Percentiles rank a stretch among this genome's conserved stretches.
Evolutionary conservation across 2,329 filamentous ascomycete species (phyloP).

Genomic region (Pseudogymnoascus sp.): DNA sequence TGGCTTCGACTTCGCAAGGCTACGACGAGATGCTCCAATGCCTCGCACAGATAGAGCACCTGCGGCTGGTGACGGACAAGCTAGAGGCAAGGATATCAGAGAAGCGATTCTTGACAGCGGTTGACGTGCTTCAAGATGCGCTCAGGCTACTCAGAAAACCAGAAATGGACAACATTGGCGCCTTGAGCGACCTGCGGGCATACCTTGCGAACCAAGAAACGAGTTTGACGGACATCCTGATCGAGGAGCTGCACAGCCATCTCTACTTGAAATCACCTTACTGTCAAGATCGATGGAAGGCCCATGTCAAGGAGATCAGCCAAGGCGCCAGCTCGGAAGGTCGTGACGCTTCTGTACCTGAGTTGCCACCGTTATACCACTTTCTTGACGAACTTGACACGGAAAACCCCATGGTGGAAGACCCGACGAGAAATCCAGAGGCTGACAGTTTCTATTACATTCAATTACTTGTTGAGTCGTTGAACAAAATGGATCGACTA

Average conservation of each 20-base stretch:
- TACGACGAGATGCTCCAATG: slow-evolving; percentile 86
- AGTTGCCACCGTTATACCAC: slow-evolving; percentile 43
- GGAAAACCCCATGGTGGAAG: slow-evolving; percentile 61
- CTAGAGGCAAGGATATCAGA: slow-evolving; percentile 92
- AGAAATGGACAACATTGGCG: slow-evolving; percentile 85
- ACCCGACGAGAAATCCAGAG: slow-evolving; percentile 87
- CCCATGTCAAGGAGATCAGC: slow-evolving; percentile 59
- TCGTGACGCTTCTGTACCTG: slow-evolving; percentile 37
- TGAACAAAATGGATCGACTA: slow-evolving; percentile 81
- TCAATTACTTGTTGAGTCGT: slow-evolving; percentile 72
- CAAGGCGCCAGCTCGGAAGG: slow-evolving; percentile 28
- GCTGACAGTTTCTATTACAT: slow-evolving; percentile 94
- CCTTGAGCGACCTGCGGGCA: slow-evolving; percentile 71
- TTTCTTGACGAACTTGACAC: slow-evolving; percentile 54
- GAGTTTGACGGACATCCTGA: slow-evolving; percentile 81
- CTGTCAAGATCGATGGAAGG: slow-evolving; percentile 92
- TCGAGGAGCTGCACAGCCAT: slow-evolving; percentile 97
- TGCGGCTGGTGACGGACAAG: slow-evolving; percentile 83
- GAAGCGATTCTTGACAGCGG: slow-evolving; percentile 86
- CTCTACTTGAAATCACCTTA: slow-evolving; percentile 97
- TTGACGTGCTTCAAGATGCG: slow-evolving; percentile 84
- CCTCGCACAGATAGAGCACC: slow-evolving; percentile 74
- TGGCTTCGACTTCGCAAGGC: slow-evolving; percentile 77
- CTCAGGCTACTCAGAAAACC: slow-evolving; percentile 75
- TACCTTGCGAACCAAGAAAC: slow-evolving; percentile 93